Percentiles rank a stretch among this genome's conserved stretches.
These are phyloP conservation scores for Tricholoma hemisulphureum DNA, from an alignment of 768 basidiomycete genomes.

Conservation along the genomic window DNA sequence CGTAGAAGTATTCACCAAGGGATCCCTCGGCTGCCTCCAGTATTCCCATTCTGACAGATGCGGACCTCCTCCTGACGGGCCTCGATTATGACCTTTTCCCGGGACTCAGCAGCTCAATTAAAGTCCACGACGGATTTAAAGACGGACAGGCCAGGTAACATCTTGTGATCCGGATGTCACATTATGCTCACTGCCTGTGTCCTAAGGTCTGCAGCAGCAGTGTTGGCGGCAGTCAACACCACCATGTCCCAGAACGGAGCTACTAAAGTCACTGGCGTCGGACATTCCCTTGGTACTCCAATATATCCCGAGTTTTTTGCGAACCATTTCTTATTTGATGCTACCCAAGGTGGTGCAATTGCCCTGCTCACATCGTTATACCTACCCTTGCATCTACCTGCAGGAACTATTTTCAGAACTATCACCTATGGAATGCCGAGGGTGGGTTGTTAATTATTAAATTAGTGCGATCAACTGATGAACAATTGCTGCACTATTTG, in stretches of 20 bases:
- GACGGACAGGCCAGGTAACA: slow-evolving; percentile 5
- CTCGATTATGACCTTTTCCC: slow-evolving; percentile 21
- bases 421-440: slow-evolving; percentile 21
- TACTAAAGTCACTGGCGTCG: slow-evolving; percentile 22
- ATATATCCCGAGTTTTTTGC: neutral
- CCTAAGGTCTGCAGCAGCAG: slow-evolving; percentile 19
- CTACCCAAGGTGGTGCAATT: slow-evolving; percentile 35
- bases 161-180: too few relatives aligned
- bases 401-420: slow-evolving; percentile 8
- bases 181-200: too few relatives aligned
- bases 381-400: slow-evolving; percentile 35
- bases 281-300: slow-evolving; percentile 35
- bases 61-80: slow-evolving; percentile 12
- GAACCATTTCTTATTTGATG: neutral
- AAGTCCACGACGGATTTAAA: slow-evolving; percentile 21
- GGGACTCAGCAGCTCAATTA: slow-evolving; percentile 14
- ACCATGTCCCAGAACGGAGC: slow-evolving; percentile 15
- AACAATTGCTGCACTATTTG: too few relatives aligned
- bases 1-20: neutral
- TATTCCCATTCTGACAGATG: slow-evolving; percentile 15
- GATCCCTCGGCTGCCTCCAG: neutral
- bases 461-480: too few relatives aligned
- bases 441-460: slow-evolving; percentile 13
- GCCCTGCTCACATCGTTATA: slow-evolving; percentile 38
- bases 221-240: slow-evolving; percentile 24